A percentile compares a stretch with the other conserved stretches of the same genome.
phyloP scores from a whole-genome alignment of 2,329 filamentous ascomycete species.

The Neofusicoccum ribis region DNA sequence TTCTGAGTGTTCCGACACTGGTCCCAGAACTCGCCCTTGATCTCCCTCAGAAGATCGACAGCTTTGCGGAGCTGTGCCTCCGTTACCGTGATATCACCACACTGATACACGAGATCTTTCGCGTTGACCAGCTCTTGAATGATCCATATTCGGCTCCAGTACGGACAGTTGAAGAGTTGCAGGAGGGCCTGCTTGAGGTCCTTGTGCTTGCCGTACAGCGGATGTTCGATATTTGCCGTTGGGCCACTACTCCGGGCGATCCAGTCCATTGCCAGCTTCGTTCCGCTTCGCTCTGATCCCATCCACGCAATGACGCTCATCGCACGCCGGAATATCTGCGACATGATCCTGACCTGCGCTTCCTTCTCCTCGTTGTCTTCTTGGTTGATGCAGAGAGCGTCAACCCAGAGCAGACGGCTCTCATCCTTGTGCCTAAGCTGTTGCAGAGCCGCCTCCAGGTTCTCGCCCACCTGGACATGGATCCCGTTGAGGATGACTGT shows the following conservation, averaged over 20 bases:
- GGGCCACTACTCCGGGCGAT: neutral
- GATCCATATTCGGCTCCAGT: conserved; percentile 2
- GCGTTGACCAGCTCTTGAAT: neutral
- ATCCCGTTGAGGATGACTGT: neutral
- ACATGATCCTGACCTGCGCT: neutral
- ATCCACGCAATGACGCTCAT: neutral
- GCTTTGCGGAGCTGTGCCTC: neutral
- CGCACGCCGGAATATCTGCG: neutral
- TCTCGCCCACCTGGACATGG: neutral
- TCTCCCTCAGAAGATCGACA: neutral
- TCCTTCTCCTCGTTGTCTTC: neutral
- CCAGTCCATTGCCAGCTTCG: neutral
- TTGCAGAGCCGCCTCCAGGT: neutral
- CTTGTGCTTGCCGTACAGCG: neutral
- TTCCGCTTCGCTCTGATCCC: neutral
- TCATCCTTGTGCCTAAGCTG: neutral
- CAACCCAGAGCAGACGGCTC: neutral
- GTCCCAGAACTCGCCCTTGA: neutral
- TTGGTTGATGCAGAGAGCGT: neutral
- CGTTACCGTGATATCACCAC: neutral
- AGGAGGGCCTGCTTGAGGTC: neutral
- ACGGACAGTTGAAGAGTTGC: neutral
- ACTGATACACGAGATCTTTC: neutral
- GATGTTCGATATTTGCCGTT: neutral
- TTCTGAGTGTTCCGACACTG: neutral